Percentiles rank a stretch among this genome's conserved stretches.
These are phyloP conservation scores for Themeda triandra DNA, from an alignment of 176 grass and related monocot genomes.

Conservation along the genomic window DNA sequence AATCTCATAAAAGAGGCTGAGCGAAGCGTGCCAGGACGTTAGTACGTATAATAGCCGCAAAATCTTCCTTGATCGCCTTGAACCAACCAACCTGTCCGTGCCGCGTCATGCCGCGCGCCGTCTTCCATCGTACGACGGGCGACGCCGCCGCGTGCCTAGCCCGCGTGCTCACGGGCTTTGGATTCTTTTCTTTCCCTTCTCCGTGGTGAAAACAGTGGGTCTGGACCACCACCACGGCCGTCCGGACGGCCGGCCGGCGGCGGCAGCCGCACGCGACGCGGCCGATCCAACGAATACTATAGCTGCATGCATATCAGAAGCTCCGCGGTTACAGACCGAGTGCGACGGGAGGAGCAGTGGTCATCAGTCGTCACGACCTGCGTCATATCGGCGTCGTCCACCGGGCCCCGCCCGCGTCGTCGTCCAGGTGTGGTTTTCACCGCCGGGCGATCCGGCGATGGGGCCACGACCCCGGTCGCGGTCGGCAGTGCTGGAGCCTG, in stretches of 20 bases:
- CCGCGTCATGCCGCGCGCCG: too few relatives aligned
- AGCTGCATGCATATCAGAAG: neutral
- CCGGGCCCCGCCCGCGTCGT: neutral
- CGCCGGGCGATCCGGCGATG: neutral
- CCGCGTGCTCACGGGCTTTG: too few relatives aligned
- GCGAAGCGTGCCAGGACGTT: too few relatives aligned
- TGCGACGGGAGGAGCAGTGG: neutral
- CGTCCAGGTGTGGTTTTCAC: neutral
- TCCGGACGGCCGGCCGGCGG: neutral
- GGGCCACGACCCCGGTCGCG: neutral
- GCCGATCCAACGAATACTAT: neutral
- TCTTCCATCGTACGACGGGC: neutral
- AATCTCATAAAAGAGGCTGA: too few relatives aligned
- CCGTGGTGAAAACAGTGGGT: neutral
- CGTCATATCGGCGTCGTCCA: neutral
- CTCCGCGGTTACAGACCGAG: neutral
- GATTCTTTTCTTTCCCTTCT: too few relatives aligned
- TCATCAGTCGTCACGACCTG: neutral
- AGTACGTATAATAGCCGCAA: too few relatives aligned
- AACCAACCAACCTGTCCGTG: too few relatives aligned
- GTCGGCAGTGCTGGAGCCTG: too few relatives aligned
- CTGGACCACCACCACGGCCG: slow-evolving; percentile 5
- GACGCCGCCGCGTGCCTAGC: neutral
- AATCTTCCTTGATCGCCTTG: too few relatives aligned
- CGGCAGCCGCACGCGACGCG: neutral